phyloP scores from a whole-genome alignment of 2,329 filamentous ascomycete species.

The Orbilia blumenaviensis region DNA sequence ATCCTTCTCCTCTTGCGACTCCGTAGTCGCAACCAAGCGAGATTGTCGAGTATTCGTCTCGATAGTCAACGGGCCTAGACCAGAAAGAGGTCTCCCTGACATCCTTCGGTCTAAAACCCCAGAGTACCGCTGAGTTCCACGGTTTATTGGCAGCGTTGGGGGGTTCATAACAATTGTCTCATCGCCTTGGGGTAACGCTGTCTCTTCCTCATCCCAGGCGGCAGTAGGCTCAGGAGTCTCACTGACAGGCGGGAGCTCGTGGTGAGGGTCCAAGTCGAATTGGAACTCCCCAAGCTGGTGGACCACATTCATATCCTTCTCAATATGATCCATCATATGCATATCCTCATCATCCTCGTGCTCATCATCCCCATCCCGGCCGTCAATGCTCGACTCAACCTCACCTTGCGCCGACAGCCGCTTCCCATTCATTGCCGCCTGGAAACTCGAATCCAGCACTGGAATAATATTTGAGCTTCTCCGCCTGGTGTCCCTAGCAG shows the following conservation, averaged over 20 bases:
- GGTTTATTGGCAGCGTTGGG: slow-evolving; percentile 25
- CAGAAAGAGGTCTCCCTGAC: slow-evolving; percentile 43
- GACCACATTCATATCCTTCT: slow-evolving; percentile 84
- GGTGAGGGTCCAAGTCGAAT: slow-evolving; percentile 74
- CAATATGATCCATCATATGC: slow-evolving; percentile 68
- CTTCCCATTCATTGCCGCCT: slow-evolving; percentile 45
- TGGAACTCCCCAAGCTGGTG: slow-evolving; percentile 85
- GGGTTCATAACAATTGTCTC: slow-evolving; percentile 44
- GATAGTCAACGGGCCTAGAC: slow-evolving; percentile 44
- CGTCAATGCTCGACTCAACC: slow-evolving; percentile 62
- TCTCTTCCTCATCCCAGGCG: slow-evolving; percentile 43
- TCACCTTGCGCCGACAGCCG: slow-evolving; percentile 43
- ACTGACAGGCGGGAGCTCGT: slow-evolving; percentile 70
- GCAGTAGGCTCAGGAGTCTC: slow-evolving; percentile 65
- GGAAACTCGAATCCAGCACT: slow-evolving; percentile 37
- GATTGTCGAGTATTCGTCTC: slow-evolving; percentile 46
- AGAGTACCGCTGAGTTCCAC: slow-evolving; percentile 38
- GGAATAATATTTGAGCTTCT: slow-evolving; percentile 51
- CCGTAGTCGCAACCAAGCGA: slow-evolving; percentile 22
- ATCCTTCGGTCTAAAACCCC: slow-evolving; percentile 48
- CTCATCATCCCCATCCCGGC: slow-evolving; percentile 71
- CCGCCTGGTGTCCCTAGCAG: slow-evolving; percentile 34
- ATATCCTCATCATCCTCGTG: slow-evolving; percentile 74
- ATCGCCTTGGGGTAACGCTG: slow-evolving; percentile 31
- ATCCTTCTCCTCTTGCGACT: slow-evolving; percentile 23